Conservation (phyloP, 1,284 basidiomycete species). For the Rhodotorula sp. region DNA sequence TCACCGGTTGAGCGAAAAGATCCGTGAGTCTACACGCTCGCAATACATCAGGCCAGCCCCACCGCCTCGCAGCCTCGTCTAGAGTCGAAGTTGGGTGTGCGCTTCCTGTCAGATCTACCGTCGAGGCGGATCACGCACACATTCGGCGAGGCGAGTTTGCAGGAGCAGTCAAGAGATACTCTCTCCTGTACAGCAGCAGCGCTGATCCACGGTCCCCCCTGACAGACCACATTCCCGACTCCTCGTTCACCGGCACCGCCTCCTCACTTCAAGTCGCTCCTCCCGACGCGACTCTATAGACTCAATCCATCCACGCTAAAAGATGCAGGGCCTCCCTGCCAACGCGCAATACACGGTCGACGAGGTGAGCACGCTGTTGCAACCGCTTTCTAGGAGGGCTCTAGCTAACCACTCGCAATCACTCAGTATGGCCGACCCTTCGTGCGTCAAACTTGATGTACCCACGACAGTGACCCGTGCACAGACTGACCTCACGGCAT, state of each 20-base stretch:
- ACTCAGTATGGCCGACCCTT: constrained; percentile 88
- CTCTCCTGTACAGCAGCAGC: not conserved
- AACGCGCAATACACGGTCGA: constrained; percentile 32
- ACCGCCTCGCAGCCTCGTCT: too few relatives aligned
- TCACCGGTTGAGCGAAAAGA: too few relatives aligned
- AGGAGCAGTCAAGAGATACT: too few relatives aligned
- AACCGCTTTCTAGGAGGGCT: too few relatives aligned
- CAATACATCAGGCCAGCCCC: too few relatives aligned
- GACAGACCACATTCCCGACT: not conserved
- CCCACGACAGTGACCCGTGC: not conserved
- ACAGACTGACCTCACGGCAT: too few relatives aligned
- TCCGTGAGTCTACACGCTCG: too few relatives aligned
- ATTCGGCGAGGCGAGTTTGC: too few relatives aligned
- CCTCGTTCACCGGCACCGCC: not conserved
- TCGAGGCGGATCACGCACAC: too few relatives aligned
- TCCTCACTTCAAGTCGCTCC: not conserved
- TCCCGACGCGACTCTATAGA: not conserved
- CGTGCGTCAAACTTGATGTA: constrained; percentile 18
- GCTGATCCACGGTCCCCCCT: not conserved
- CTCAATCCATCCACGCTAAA: not conserved
- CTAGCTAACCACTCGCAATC: not conserved
- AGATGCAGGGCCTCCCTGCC: constrained; percentile 31
- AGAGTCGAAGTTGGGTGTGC: too few relatives aligned
- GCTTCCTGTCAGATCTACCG: too few relatives aligned
- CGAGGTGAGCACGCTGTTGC: constrained; percentile 13